Evolutionary conservation across 768 basidiomycete species (phyloP).

Genomic region (Tulasnella sp.): DNA sequence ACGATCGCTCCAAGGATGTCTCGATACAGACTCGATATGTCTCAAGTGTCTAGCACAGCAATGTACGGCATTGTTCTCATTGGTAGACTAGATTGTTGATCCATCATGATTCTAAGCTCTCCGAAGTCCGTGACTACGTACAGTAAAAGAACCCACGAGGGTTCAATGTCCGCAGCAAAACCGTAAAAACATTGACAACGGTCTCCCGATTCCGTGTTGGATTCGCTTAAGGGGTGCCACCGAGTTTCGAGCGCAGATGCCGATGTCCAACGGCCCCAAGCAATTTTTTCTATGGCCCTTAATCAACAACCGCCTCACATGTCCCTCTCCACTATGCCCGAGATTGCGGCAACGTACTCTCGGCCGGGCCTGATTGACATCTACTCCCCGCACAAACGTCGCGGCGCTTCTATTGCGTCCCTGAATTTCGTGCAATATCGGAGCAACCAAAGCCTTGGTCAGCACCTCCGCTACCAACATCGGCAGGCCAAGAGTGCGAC

Average conservation of each 20-base stretch:
- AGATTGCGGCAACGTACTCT: background rate
- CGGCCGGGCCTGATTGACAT: background rate
- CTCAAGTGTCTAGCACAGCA: constrained; percentile 1
- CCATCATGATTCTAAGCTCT: background rate
- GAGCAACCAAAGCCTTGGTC: background rate
- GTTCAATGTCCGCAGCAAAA: background rate
- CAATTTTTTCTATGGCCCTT: background rate
- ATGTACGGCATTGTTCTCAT: background rate
- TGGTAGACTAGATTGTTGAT: background rate
- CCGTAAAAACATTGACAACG: background rate
- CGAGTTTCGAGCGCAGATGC: constrained; percentile 6
- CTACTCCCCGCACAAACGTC: background rate
- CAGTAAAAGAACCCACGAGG: background rate
- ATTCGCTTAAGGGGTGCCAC: background rate
- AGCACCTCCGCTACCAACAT: background rate
- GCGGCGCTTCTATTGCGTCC: background rate
- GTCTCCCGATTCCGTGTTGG: background rate
- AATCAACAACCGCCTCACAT: background rate
- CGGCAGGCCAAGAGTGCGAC: background rate
- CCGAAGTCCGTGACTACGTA: background rate
- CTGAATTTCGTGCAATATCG: constrained; percentile 2
- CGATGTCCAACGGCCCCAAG: background rate
- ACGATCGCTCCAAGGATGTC: background rate
- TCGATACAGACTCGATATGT: background rate
- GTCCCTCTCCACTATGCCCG: background rate